Base-by-base conservation (phyloP, 352 stramenopile species). In the Phytophthora hibernalis region DNA sequence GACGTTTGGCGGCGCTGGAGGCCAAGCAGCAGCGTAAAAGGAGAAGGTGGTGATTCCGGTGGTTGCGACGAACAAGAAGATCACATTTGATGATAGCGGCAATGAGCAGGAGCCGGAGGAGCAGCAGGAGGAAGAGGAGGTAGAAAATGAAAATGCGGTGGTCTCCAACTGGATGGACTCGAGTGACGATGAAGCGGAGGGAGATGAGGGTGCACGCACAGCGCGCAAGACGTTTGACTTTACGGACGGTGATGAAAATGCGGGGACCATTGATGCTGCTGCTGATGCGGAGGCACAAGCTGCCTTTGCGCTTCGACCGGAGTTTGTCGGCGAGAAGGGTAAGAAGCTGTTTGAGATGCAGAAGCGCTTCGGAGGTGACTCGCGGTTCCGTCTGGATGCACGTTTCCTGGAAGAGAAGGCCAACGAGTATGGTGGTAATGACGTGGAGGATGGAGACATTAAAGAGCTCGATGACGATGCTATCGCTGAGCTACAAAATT, bases 281-380 rank as follows among this genome's bases (percentile, higher is more conserved):
- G 9, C 9, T 8, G 70, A 78, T 45, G 65, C 60, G 1, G 59
- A 76, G 37, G 65, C 56, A 2, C 50, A 70, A 21, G 69, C 76
- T 38, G 67, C 77, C 20, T 91, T 93, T 64, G 80, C 82, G 0
- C 44, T 94, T 30, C 80, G 85, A 20, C 85, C 83, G 2, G 85
- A 94, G 63, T 94, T 94, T 48, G 55, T 90, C 5, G 85, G 85
- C 9, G 78, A 82, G 53, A 75, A 75, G 16, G 85, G 85, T 57
- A 88, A 88, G 57, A 83, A 87, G 59, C 55, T 94, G 37, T 94
- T 94, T 60, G 85, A 94, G 67, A 74, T 94, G 74, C 85, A 94
- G 54, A 94, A 92, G 57, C 81, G 82, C 2, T 94, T 92, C 53
- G 79, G 80, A 42, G 83, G 85, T 15, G 85, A 94, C 59, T 73